Percentiles rank a stretch among this genome's conserved stretches.
These are phyloP conservation scores for Sphaerulina vaccinii DNA, from an alignment of 2,329 filamentous ascomycete species.

Conservation along the genomic window DNA sequence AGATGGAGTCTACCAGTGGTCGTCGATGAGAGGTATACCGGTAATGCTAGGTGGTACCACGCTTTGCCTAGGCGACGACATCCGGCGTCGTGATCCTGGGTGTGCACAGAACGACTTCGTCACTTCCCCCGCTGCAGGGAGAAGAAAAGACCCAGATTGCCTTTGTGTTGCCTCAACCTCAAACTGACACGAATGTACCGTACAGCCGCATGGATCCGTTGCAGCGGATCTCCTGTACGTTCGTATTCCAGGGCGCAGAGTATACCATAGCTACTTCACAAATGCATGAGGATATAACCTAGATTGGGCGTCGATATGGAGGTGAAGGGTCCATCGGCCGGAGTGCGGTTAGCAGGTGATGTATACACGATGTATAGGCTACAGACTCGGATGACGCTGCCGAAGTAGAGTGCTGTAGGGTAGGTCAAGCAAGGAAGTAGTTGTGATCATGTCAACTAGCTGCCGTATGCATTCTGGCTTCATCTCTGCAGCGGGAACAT, in stretches of 20 bases:
- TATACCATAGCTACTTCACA: neutral
- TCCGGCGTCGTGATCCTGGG: constrained; percentile 8
- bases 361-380: neutral
- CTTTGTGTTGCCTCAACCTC: constrained; percentile 13
- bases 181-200: constrained; percentile 7
- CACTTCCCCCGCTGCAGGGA: neutral
- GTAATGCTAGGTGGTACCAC: constrained; percentile 1
- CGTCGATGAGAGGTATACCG: neutral
- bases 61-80: neutral
- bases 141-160: constrained; percentile 5
- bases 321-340: constrained; percentile 6
- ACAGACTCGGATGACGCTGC: constrained; percentile 3
- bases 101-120: constrained; percentile 10
- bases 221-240: constrained; percentile 6
- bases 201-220: constrained; percentile 14
- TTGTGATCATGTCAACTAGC: neutral
- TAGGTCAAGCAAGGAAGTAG: neutral
- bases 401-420: neutral
- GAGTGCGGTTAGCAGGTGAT: neutral
- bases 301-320: too few species aligned
- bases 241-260: neutral
- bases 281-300: too few species aligned
- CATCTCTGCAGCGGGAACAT: constrained; percentile 4
- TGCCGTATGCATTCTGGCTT: neutral
- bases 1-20: too few species aligned